Evolutionary conservation across 495 filamentous ascomycete species (phyloP), one percentile per base, ranked within the genome.

Genomic region (Apodospora peruviana): DNA sequence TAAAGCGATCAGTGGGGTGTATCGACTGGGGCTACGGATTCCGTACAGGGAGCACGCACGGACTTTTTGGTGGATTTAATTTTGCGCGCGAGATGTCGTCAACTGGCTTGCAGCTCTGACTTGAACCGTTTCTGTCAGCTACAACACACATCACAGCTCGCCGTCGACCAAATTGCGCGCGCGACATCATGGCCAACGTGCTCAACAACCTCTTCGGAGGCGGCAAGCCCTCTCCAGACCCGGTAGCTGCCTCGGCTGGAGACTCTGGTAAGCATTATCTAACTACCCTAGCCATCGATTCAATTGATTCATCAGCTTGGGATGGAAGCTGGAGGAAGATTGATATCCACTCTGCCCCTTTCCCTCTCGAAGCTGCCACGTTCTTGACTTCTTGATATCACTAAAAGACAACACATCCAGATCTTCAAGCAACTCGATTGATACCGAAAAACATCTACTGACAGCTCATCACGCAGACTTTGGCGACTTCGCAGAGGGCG

Each of bases 401-500:
- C n/a, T n/a, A n/a, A n/a, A n/a, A n/a, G n/a, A n/a, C n/a, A n/a
- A n/a, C n/a, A n/a, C n/a, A n/a, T n/a, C n/a, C n/a, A n/a, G n/a
- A n/a, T n/a, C n/a, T n/a, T n/a, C n/a, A n/a, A n/a, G n/a, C n/a
- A n/a, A n/a, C n/a, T n/a, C n/a, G n/a, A n/a, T n/a, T n/a, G n/a
- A n/a, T n/a, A n/a, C n/a, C n/a, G n/a, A n/a, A n/a, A n/a, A n/a
- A n/a, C n/a, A n/a, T n/a, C n/a, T n/a, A n/a, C n/a, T n/a, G n/a
- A n/a, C 36, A 21, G 23, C 24, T 40, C 20, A 51, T 59, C 37
- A 55, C 50, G 8, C 58, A 91, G 86, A 87, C 63, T 90, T 91
- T 59, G 86, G 82, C 63, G 87, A 91, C 66, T 91, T 87, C 55
- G 81, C 84, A 22, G 78, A 78, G 61, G 83, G 78, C 51, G 77